Evolutionary conservation across 192 early-diverging fungal species (phyloP).

Genomic region (Umbelopsis ramanniana): DNA sequence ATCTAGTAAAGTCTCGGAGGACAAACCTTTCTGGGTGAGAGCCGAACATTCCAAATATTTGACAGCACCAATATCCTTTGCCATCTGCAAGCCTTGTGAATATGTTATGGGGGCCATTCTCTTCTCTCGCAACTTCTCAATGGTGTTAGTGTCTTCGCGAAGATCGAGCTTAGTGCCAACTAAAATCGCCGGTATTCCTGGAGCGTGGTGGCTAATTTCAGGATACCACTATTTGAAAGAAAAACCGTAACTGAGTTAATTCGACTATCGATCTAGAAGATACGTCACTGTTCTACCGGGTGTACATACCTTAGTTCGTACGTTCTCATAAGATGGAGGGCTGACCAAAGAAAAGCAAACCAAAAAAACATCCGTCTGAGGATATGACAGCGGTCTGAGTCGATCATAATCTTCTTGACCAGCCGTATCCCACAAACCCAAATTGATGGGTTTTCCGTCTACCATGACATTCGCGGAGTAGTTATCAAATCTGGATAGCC

Average conservation of each 20-base stretch:
- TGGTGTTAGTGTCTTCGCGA: constrained; percentile 91
- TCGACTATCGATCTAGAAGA: background rate
- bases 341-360: constrained; percentile 97
- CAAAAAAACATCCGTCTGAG: constrained; percentile 98
- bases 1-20: background rate
- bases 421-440: constrained; percentile 98
- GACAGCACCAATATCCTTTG: constrained; percentile 87
- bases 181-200: constrained; percentile 89
- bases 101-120: constrained; percentile 86
- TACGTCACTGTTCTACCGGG: background rate
- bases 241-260: background rate
- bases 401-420: constrained; percentile 99
- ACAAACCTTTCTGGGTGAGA: constrained; percentile 88
- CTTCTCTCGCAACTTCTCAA: constrained; percentile 87
- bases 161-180: constrained; percentile 98
- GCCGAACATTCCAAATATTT: constrained; percentile 98
- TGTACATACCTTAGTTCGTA: constrained; percentile 82
- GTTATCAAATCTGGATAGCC: constrained; percentile 84
- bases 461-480: constrained; percentile 99
- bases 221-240: constrained; percentile 81
- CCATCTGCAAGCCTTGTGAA: constrained; percentile 85
- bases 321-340: constrained; percentile 97
- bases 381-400: constrained; percentile 95
- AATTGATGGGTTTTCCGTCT: constrained; percentile 97
- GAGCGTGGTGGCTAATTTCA: constrained; percentile 94